Base-by-base conservation (phyloP, 208 protist species). In the Phytomonas francai region DNA sequence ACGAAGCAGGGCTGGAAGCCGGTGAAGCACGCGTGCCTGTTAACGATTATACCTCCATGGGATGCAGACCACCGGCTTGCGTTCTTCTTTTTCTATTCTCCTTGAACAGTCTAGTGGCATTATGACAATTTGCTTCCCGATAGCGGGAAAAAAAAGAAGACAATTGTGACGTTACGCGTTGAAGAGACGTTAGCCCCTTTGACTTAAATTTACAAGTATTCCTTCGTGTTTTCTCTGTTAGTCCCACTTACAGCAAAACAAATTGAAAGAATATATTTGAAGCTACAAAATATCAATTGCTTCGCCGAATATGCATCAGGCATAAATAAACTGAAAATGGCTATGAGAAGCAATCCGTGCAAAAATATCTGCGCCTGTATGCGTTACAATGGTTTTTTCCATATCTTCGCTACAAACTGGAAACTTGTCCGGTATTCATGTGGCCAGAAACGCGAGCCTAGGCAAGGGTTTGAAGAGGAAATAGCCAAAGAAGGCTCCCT, bases 331-430 rank as follows among this genome's bases (percentile, higher is more conserved):
- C 30, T 14, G 3, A 65, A 5, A 65, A 29, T 25, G n/a, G 42
- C 6, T 49, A 30, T 22, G 1, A 49, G 25, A 30, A n/a, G 2
- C 32, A 29, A n/a, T 62, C 30, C 6, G 29, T 62, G 31, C 14
- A 51, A 3, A 29, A 29, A 33, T 3, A 28, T 9, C 29, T 1
- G 30, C 12, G 29, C 30, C 57, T 61, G 29, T 61, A 22, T 19
- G 4, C 57, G 2, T 61, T 61, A 61, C 42, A 42, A 42, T 25
- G 67, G 74, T 45, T 61, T 74, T 71, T 94, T 94, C 76, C 72
- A 80, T 51, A 95, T 88, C 62, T 93, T 93, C 8, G 79, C 81
- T 16, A 95, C 68, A 63, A 87, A 95, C 58, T 92, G 83, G 67
- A 95, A 95, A 59, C 89, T 95, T 1, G 85, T 84, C 3, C 63